Evolutionary conservation across 768 basidiomycete genomes (phyloP).

Genomic region (Russula brevipes): DNA sequence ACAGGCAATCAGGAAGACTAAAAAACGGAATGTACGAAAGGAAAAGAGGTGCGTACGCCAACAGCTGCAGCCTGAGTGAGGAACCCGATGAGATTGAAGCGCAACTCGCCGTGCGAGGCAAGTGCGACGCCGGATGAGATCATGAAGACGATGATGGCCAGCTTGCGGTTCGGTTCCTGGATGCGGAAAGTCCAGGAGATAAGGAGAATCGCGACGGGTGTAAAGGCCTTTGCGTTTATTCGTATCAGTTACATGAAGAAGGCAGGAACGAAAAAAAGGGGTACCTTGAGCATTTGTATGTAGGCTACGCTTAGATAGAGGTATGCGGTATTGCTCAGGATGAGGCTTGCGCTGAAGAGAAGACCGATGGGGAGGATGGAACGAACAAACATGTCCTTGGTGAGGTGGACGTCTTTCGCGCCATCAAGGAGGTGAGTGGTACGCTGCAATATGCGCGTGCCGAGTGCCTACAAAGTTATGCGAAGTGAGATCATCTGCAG

Average conservation of each 20-base stretch:
- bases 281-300: conserved; percentile 94
- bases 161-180: conserved; percentile 77
- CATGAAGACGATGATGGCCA: conserved; percentile 80
- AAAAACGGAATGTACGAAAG: background rate
- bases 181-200: conserved; percentile 91
- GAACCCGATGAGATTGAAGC: conserved; percentile 85
- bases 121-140: conserved; percentile 88
- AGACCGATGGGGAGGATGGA: conserved; percentile 92
- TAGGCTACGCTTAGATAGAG: conserved; percentile 88
- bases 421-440: conserved; percentile 80
- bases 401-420: conserved; percentile 72
- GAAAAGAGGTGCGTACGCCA: conserved; percentile 42
- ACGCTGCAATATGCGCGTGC: conserved; percentile 79
- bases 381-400: conserved; percentile 67
- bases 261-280: background rate
- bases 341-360: conserved; percentile 87
- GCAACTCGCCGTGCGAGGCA: conserved; percentile 83
- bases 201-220: conserved; percentile 81
- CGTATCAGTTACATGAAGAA: background rate
- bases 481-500: background rate
- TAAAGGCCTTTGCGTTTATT: conserved; percentile 65
- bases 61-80: conserved; percentile 84
- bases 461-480: conserved; percentile 49
- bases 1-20: background rate
- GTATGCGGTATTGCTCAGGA: conserved; percentile 90